Base-by-base conservation (phyloP, 495 filamentous ascomycete species). In the Ramalina intermedia region DNA sequence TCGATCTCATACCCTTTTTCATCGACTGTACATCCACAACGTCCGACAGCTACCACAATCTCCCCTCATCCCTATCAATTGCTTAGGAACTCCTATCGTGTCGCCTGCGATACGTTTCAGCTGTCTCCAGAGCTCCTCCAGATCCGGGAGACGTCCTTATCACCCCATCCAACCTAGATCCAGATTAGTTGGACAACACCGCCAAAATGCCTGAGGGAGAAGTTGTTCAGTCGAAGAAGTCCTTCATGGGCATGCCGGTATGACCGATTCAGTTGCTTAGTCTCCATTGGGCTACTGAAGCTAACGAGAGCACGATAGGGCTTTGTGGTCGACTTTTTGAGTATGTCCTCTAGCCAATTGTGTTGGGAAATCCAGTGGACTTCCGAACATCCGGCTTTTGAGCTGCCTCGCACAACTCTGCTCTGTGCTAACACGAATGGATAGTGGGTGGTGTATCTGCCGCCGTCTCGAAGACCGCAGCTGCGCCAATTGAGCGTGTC, bases 401-500 rank as follows among this genome's bases (percentile, higher is more conserved):
- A 13, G 29, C 29, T 33, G 29, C 29, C 29, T 33, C 8, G 29
- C 5, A 12, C 23, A 13, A 7, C 1, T 3, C 29, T 33, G 6
- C 5, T 33, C 12, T 61, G 68, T 60, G 69, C 66, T 52, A 38
- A 48, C 35, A 44, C 7, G 11, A 27, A 21, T 33, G 52, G 26
- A 63, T 61, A 91, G 87, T 96, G 93, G 91, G 91, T 84, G 91
- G 91, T 94, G 83, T 98, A 58, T 95, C 91, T 63, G 91, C 91
- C 66, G 91, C 91, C 72, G 88, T 98, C 82, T 96, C 91, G 62
- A 98, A 98, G 85, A 98, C 91, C 59, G 93, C 93, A 65, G 91
- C 91, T 69, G 91, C 91, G 74, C 91, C 91, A 72, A 98, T 98
- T 63, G 91, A 98, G 87, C 91, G 91, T 85, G 83, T 98, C 76